These are phyloP conservation scores for Crithidia acanthocephali DNA, from an alignment of 208 protist species.

Conservation along the genomic window DNA sequence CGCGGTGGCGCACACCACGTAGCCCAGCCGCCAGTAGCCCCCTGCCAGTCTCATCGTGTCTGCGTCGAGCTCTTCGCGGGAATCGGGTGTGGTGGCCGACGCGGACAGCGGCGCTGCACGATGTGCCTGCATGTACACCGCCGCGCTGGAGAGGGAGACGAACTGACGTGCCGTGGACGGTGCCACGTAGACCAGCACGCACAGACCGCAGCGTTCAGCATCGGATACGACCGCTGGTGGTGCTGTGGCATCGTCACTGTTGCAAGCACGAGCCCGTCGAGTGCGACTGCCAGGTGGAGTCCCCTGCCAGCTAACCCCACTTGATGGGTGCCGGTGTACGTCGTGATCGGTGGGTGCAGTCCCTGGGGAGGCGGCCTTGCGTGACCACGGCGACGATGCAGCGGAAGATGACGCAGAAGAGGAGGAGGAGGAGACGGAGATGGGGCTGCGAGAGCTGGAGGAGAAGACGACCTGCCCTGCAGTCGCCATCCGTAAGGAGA, in stretches of 20 bases:
- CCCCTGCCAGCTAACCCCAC: too few species aligned
- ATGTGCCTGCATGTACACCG: neutral
- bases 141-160: conserved; percentile 18
- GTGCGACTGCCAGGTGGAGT: too few species aligned
- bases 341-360: too few species aligned
- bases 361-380: neutral
- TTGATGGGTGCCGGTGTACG: too few species aligned
- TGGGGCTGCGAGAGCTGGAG: conserved; percentile 20
- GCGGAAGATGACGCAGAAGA: neutral
- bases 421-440: conserved; percentile 22
- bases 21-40: conserved; percentile 24
- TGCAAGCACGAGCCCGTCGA: too few species aligned
- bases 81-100: neutral
- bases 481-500: conserved; percentile 9
- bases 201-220: neutral
- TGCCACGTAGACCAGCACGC: conserved; percentile 19
- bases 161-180: conserved; percentile 21
- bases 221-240: neutral
- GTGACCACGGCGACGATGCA: neutral
- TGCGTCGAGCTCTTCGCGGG: neutral
- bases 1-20: conserved; percentile 8
- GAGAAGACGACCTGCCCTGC: neutral
- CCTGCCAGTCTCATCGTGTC: neutral
- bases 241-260: neutral
- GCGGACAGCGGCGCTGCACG: neutral